Conservation (phyloP, 371 early-diverging fungal species). For the Haplosporangium sp. region DNA sequence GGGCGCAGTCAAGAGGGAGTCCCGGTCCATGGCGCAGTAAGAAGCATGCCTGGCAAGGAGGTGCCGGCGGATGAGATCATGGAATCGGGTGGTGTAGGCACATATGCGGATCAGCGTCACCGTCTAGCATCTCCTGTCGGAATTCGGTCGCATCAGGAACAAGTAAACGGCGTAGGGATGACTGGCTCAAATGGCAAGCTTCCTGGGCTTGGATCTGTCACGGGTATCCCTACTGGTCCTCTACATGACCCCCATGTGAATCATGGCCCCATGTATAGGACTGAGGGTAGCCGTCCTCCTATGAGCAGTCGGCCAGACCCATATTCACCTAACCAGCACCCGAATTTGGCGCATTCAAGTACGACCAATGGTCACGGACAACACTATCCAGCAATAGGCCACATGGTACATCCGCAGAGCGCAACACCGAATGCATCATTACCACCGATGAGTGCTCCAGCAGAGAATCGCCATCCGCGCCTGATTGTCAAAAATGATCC, state of each 20-base stretch:
- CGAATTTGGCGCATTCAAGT: constrained; percentile 9
- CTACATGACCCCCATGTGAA: constrained; percentile 22
- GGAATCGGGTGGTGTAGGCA: constrained; percentile 47
- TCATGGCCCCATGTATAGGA: constrained; percentile 11
- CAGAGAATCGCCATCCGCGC: constrained; percentile 39
- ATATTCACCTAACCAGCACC: constrained; percentile 27
- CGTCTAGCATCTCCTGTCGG: constrained; percentile 37
- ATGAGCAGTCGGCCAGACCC: constrained; percentile 2
- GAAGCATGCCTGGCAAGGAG: constrained; percentile 19
- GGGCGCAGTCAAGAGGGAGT: constrained; percentile 21
- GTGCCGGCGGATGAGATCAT: constrained; percentile 45
- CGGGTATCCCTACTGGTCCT: constrained; percentile 8
- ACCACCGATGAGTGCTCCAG: background rate
- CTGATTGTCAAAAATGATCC: constrained; percentile 64
- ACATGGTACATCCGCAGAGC: constrained; percentile 9
- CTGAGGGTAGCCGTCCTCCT: constrained; percentile 11
- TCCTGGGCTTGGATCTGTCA: constrained; percentile 36
- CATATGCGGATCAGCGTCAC: constrained; percentile 28
- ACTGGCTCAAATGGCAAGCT: constrained; percentile 18
- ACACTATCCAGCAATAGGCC: constrained; percentile 16
- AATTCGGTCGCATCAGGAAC: constrained; percentile 21
- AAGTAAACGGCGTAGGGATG: constrained; percentile 14
- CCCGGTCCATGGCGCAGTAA: background rate
- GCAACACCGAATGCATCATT: background rate
- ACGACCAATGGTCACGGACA: constrained; percentile 12